Base-by-base conservation (phyloP, 2,329 filamentous ascomycete genomes). In the Xylariaceae sp. region DNA sequence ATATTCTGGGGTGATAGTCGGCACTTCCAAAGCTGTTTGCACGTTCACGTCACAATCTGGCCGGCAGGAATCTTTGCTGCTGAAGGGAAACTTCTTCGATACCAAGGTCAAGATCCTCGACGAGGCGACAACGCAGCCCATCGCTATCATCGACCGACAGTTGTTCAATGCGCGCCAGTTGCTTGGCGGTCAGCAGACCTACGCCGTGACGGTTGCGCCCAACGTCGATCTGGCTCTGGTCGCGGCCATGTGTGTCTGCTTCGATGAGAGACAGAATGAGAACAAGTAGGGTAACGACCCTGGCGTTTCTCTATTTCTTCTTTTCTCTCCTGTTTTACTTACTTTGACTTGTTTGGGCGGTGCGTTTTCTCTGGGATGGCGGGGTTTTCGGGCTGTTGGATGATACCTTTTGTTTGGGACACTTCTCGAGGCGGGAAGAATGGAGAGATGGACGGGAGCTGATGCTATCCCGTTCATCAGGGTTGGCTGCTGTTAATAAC, bases 221-320 rank as follows among this genome's bases (percentile, higher is more conserved):
- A 82, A 82, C 13, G 82, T 88, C 5, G 87, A 90, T 67, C 78
- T 88, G 72, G 81, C 84, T 3, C 68, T 89, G 51, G 81, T 89
- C 64, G 83, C 79, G 0, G 87, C 86, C 9, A 75, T 89, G 67
- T 89, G 85, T 68, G 84, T 90, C 55, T 85, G 82, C 61, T 74
- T 89, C 61, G 87, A 89, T 64, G 86, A 89, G 78, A 81, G 80
- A 75, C 54, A 59, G 50, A 82, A 86, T 59, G 82, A 84, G 39
- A 6, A 35, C 3, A 51, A 51, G 23, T n/a, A 34, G 6, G 34
- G 10, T 30, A 10, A 50, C 3, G 13, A 35, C 9, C 0, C 4
- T 35, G 13, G 6, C 11, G 17, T n/a, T 49, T 48, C 23, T 30
- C 23, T 30, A 1, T 30, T 30, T 30, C 23, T 48, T n/a, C 44